A percentile compares a stretch with the other conserved stretches of the same genome.
Conservation (phyloP, 2,329 filamentous ascomycete species). For the Pyrenophora teres region DNA sequence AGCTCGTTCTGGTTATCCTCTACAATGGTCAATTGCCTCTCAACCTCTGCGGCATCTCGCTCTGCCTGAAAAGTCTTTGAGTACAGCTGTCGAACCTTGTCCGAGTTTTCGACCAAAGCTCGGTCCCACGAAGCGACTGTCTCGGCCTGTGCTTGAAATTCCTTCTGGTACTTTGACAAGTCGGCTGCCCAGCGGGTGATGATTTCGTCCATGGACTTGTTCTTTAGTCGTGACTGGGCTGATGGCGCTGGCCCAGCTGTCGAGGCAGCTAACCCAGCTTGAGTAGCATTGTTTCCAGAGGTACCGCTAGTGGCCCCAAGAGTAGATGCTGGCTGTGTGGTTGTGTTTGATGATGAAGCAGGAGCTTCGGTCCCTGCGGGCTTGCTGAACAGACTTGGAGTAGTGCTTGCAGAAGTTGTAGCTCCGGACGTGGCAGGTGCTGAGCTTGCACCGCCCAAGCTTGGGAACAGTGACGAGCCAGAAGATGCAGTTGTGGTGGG, state of each 20-base stretch:
- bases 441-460: slow-evolving; percentile 23
- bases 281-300: slow-evolving; percentile 29
- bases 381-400: slow-evolving; percentile 29
- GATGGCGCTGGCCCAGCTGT: slow-evolving; percentile 81
- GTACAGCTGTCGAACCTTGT: slow-evolving; percentile 93
- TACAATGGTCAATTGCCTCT: slow-evolving; percentile 85
- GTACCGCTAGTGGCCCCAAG: slow-evolving; percentile 22
- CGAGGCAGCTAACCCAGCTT: slow-evolving; percentile 66
- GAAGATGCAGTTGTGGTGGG: slow-evolving; percentile 24
- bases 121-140: slow-evolving; percentile 91
- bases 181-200: slow-evolving; percentile 96
- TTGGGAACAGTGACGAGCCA: slow-evolving; percentile 26
- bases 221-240: slow-evolving; percentile 83
- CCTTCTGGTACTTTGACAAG: slow-evolving; percentile 92
- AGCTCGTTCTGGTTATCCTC: slow-evolving; percentile 94
- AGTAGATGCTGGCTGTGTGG: slow-evolving; percentile 28
- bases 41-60: slow-evolving; percentile 88
- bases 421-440: slow-evolving; percentile 25
- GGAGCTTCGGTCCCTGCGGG: slow-evolving; percentile 25
- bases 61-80: slow-evolving; percentile 92
- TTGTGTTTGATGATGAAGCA: slow-evolving; percentile 26
- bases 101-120: slow-evolving; percentile 87
- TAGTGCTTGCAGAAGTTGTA: slow-evolving; percentile 16
- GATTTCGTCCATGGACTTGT: slow-evolving; percentile 99
- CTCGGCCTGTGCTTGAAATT: slow-evolving; percentile 88